Base-by-base conservation (phyloP, 768 basidiomycete genomes). In the Clathrus columnatus region DNA sequence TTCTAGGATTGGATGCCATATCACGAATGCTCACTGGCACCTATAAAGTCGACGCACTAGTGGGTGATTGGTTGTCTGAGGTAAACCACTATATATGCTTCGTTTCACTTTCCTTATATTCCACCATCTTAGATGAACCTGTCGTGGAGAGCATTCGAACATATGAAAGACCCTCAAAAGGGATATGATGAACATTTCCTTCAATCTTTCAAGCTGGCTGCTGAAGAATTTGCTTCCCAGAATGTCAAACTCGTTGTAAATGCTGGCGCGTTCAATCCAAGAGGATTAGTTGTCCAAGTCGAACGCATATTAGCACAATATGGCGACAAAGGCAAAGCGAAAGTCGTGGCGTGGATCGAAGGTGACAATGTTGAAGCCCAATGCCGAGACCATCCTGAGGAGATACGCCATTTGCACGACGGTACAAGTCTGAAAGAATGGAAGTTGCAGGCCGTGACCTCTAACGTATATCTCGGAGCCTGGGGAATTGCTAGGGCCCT, bases 331-430 rank as follows among this genome's bases (percentile, higher is more conserved):
- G 52, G 52, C n/a, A 46, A 32, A 32, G 16, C 3, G 3, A 54
- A 52, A 41, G 44, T 54, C 21, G 52, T 54, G 17, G 42, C 44
- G n/a, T 54, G 52, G 52, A 17, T 54, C 21, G 52, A 54, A 44
- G 52, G 42, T 16, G 52, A 52, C 27, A 46, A 54, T 26, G 52
- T 54, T 5, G 42, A 29, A 17, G 10, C 8, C 8, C 44, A 44
- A 18, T 44, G 30, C n/a, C 18, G 11, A 17, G 24, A 43, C 16
- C n/a, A 18, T 17, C 51, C 51, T 10, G 36, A 52, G 10, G 42
- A 52, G 27, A 7, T 54, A 7, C 27, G 17, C 20, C 44, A 24
- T 27, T 26, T 54, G 21, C 27, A 20, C 28, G 44, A 54, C 23
- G 43, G 27, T 14, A 45, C 42, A 16, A 45, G 42, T 20, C 52